A percentile compares a stretch with the other conserved stretches of the same genome.
phyloP scores from a whole-genome alignment of 2,329 filamentous ascomycete genomes.

The Pyrenochaeta sp. region DNA sequence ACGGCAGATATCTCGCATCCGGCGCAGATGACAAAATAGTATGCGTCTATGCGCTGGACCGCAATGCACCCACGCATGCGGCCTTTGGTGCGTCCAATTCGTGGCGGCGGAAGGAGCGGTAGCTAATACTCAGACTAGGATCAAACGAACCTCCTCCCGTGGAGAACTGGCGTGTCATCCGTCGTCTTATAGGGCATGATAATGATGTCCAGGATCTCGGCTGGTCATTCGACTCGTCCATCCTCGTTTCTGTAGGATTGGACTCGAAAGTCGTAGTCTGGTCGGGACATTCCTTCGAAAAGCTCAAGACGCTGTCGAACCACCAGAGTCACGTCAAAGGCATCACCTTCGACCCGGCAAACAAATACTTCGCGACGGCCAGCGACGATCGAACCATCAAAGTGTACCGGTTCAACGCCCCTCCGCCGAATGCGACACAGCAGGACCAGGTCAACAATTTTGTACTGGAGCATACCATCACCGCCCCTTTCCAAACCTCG shows the following conservation, averaged over 20 bases:
- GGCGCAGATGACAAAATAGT: constrained; percentile 99
- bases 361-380: constrained; percentile 98
- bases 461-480: constrained; percentile 89
- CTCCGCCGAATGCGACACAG: constrained; percentile 86
- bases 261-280: constrained; percentile 98
- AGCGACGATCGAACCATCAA: constrained; percentile 97
- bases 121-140: constrained; percentile 55
- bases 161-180: constrained; percentile 97
- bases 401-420: constrained; percentile 90
- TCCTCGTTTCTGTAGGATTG: constrained; percentile 92
- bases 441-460: constrained; percentile 98
- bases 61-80: constrained; percentile 76
- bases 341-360: constrained; percentile 96
- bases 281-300: constrained; percentile 98
- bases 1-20: constrained; percentile 92
- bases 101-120: constrained; percentile 6
- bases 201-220: constrained; percentile 98
- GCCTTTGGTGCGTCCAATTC: constrained; percentile 71
- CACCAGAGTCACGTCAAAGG: constrained; percentile 99
- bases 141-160: constrained; percentile 89
- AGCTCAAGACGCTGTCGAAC: constrained; percentile 89
- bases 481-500: constrained; percentile 84
- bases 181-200: constrained; percentile 92
- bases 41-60: constrained; percentile 92
- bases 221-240: constrained; percentile 95